Evolutionary conservation across 2,329 filamentous ascomycete species (phyloP).

Genomic region (Nemania sp.): DNA sequence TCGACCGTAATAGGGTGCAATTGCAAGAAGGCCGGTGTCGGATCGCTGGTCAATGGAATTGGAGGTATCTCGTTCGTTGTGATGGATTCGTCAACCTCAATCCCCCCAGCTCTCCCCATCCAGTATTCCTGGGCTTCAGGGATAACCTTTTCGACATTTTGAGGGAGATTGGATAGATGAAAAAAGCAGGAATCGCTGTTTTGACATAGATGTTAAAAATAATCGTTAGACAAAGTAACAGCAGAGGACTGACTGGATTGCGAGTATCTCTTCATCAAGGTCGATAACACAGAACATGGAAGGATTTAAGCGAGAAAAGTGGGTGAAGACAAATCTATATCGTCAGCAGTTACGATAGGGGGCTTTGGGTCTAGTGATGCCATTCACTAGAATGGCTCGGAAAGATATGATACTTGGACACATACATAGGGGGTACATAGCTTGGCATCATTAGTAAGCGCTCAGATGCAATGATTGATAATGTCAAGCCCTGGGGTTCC

Average conservation of each 20-base stretch:
- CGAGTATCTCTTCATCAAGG: constrained; percentile 13
- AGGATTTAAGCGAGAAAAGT: neutral
- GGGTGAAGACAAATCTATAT: neutral
- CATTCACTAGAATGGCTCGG: too few relatives aligned
- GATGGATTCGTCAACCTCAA: constrained; percentile 8
- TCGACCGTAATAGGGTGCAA: constrained; percentile 2
- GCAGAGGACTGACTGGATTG: neutral
- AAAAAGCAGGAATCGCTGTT: neutral
- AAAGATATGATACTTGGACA: neutral
- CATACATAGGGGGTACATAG: constrained; percentile 1
- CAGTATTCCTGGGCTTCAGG: constrained; percentile 2
- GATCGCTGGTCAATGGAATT: neutral
- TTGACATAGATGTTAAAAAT: too few relatives aligned
- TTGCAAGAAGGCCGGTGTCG: constrained; percentile 4
- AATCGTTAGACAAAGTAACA: too few relatives aligned
- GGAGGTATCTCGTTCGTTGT: constrained; percentile 1
- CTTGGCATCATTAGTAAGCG: neutral
- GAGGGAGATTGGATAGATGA: neutral
- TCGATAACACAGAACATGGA: constrained; percentile 4
- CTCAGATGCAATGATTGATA: too few relatives aligned
- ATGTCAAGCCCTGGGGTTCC: too few relatives aligned
- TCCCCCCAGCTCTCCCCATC: neutral
- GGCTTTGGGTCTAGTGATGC: neutral
- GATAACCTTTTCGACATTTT: neutral
- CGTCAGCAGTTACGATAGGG: neutral